A percentile compares a stretch with the other conserved stretches of the same genome.
These are phyloP conservation scores for Canariomyces notabilis DNA, from an alignment of 2,329 filamentous ascomycete species.

Conservation along the genomic window DNA sequence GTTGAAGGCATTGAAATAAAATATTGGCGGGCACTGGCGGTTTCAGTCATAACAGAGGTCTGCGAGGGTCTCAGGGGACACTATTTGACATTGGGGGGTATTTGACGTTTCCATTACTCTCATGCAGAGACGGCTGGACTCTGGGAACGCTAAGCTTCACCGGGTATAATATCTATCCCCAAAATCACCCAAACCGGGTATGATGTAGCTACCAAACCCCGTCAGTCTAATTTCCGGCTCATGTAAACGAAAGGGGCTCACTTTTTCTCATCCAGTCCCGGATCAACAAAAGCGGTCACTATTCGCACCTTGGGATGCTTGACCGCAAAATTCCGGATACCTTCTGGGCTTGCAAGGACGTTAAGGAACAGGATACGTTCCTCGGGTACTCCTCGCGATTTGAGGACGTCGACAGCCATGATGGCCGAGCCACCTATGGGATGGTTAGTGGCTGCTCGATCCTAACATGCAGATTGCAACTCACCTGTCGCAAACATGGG, in stretches of 20 bases:
- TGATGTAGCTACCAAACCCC: conserved; percentile 68
- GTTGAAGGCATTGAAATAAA: not conserved
- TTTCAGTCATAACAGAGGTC: not conserved
- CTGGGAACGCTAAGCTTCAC: conserved; percentile 37
- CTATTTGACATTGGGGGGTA: not conserved
- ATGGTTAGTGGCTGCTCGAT: conserved; percentile 12
- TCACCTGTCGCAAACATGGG: conserved; percentile 98
- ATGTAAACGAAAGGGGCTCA: conserved; percentile 34
- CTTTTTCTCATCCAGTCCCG: conserved; percentile 97
- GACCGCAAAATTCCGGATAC: conserved; percentile 80
- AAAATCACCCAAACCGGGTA: conserved; percentile 90
- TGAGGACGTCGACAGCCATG: conserved; percentile 93
- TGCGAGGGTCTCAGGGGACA: not conserved
- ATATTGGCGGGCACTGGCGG: no score
- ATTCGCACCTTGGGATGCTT: conserved; percentile 86
- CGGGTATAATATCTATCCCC: conserved; percentile 94
- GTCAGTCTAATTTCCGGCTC: conserved; percentile 32
- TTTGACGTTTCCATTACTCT: conserved; percentile 7
- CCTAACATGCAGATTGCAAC: conserved; percentile 18
- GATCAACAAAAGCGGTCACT: conserved; percentile 90
- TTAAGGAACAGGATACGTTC: conserved; percentile 95
- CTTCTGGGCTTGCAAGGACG: conserved; percentile 93
- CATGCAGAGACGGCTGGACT: conserved; percentile 1
- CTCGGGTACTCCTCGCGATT: conserved; percentile 84
- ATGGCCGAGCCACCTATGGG: conserved; percentile 79